phyloP scores from a whole-genome alignment of 257 asterid genomes.

The Penstemon eatonii region DNA sequence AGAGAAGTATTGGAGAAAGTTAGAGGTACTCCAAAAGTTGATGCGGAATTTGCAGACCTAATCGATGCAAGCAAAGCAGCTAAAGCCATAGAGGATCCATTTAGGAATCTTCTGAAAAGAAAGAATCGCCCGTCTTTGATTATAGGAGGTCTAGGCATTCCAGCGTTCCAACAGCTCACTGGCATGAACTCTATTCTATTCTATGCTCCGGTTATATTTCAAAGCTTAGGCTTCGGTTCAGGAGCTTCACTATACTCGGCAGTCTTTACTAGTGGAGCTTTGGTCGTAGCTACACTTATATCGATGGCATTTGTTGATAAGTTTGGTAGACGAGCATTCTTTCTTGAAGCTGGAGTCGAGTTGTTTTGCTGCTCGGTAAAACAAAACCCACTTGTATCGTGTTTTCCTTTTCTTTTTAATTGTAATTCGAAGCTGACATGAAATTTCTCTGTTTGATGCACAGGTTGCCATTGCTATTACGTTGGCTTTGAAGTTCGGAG shows the following conservation, averaged over 20 bases:
- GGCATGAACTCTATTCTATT: conserved; percentile 77
- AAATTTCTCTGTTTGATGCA: neutral
- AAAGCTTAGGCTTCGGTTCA: conserved; percentile 70
- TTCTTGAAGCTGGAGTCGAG: conserved; percentile 77
- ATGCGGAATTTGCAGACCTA: conserved; percentile 67
- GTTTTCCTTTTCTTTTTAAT: neutral
- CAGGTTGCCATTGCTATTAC: conserved; percentile 47
- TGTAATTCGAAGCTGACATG: neutral
- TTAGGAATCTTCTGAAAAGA: conserved; percentile 48
- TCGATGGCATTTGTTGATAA: conserved; percentile 76
- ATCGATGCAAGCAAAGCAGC: conserved; percentile 67
- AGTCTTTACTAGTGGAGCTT: conserved; percentile 55
- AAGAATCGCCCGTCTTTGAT: conserved; percentile 68
- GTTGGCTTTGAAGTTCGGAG: conserved; percentile 50
- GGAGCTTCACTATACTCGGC: conserved; percentile 60
- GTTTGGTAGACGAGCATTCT: conserved; percentile 73
- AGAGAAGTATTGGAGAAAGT: conserved; percentile 49
- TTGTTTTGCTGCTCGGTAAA: conserved; percentile 62
- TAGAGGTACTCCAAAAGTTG: conserved; percentile 65
- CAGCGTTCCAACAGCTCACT: conserved; percentile 79
- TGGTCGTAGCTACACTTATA: conserved; percentile 61
- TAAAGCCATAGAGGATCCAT: conserved; percentile 60
- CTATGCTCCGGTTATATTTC: conserved; percentile 76
- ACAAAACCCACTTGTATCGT: neutral
- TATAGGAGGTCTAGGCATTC: conserved; percentile 61